Evolutionary conservation across 257 asterid species (phyloP), one percentile per base, ranked within the genome.

Genomic region (Orobanche coerulescens): DNA sequence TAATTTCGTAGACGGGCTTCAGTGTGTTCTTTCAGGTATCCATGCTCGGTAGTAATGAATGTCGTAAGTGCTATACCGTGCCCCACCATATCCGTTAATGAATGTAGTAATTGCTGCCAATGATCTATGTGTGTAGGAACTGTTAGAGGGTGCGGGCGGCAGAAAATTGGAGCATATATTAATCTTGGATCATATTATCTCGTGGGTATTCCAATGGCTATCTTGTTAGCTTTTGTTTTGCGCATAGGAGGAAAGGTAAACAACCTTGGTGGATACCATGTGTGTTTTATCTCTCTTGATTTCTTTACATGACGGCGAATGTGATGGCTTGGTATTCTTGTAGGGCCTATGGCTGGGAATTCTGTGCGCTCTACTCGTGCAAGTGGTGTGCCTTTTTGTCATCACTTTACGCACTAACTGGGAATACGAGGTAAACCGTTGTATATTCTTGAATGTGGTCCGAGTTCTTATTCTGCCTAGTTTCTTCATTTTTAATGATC

Each of bases 261-360:
- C 25, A 42, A 22, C 33, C n/a, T n/a, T n/a, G n/a, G n/a, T n/a
- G n/a, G n/a, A n/a, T n/a, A n/a, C n/a, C n/a, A n/a, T n/a, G n/a
- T n/a, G 23, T 10, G 11, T 30, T 5, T 1, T 23, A 39, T 36
- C 30, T 49, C n/a, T 49, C 20, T 61, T 49, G 48, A 44, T 67
- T 10, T 34, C 4, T 42, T 13, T 34, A 18, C 22, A 6, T 2
- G 1, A 23, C 7, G 14, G 9, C 15, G 4, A 1, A 20, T n/a
- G 1, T 25, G 42, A 23, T 8, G n/a, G n/a, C 5, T 43, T 18
- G 13, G 30, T 30, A 22, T 48, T 18, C 15, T 33, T 61, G 66
- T 65, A 89, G 96, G 96, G 96, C 61, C 86, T 89, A 22, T 89
- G 91, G 96, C 33, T 58, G 66, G 95, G 96, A 14, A 77, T 89